These are phyloP conservation scores for Aspergillus hortae DNA, from an alignment of 2,329 filamentous ascomycete species.

Conservation along the genomic window DNA sequence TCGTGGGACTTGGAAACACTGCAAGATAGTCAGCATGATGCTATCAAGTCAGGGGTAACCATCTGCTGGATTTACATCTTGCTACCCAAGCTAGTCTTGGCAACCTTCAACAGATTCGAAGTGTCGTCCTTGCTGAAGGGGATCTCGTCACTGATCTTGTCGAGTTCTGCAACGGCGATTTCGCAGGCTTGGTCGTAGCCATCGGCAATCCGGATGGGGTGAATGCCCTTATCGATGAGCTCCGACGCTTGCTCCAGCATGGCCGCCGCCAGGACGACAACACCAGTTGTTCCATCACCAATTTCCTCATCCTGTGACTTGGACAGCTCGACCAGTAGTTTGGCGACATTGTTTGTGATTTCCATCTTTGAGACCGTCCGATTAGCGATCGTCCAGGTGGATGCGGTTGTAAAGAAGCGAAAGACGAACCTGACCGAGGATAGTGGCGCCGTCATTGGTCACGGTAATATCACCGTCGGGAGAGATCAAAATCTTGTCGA, in stretches of 20 bases:
- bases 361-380: constrained; percentile 68
- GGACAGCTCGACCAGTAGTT: constrained; percentile 92
- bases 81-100: constrained; percentile 91
- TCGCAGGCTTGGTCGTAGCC: constrained; percentile 98
- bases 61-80: constrained; percentile 63
- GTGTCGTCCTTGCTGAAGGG: constrained; percentile 78
- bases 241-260: constrained; percentile 95
- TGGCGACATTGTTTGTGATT: constrained; percentile 96
- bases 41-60: neutral
- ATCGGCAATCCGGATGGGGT: constrained; percentile 97
- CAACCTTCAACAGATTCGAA: constrained; percentile 86
- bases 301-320: constrained; percentile 99
- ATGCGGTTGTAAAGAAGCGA: constrained; percentile 2
- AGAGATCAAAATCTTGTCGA: constrained; percentile 99
- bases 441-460: constrained; percentile 97
- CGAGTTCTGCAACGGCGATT: constrained; percentile 87
- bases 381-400: constrained; percentile 14
- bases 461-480: constrained; percentile 98
- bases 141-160: constrained; percentile 88
- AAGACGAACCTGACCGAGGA: constrained; percentile 66
- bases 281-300: constrained; percentile 95
- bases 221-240: constrained; percentile 98
- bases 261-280: constrained; percentile 91
- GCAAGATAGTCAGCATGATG: constrained; percentile 14
- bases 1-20: constrained; percentile 94